Conservation (phyloP, 345 rosid species). For the Salix caprea region DNA sequence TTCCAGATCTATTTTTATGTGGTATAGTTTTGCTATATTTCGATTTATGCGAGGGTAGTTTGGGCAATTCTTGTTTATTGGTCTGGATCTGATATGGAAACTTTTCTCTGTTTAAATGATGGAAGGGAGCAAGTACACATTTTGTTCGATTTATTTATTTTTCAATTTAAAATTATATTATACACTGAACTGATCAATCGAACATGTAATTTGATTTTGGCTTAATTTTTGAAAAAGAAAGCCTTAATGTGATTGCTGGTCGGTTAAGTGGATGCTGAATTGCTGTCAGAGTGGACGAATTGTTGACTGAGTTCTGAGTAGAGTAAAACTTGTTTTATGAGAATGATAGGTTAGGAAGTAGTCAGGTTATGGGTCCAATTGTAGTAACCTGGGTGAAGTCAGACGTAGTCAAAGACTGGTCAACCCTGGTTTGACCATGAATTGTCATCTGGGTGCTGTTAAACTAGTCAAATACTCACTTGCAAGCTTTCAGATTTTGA, state of each 20-base stretch:
- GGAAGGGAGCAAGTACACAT: not conserved
- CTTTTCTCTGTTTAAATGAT: not conserved
- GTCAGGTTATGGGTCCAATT: not conserved
- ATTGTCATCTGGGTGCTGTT: not conserved
- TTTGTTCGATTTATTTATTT: not conserved
- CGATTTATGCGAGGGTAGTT: not conserved
- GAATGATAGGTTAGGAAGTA: not conserved
- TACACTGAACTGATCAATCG: not conserved
- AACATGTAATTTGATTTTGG: not conserved
- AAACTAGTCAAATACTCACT: not conserved
- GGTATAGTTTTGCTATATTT: not conserved
- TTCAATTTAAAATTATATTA: not conserved
- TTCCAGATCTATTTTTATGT: slow-evolving; percentile 28
- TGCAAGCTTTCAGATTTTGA: not conserved
- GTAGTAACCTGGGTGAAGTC: not conserved
- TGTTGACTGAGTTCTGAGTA: not conserved
- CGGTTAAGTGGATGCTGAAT: not conserved
- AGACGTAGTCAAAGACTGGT: not conserved
- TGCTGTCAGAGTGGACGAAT: not conserved
- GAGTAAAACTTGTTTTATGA: not conserved
- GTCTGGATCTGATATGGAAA: not conserved
- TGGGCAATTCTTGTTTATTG: not conserved
- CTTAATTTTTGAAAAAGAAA: not conserved
- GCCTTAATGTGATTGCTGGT: not conserved
- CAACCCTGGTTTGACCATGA: not conserved